Evolutionary conservation across 768 basidiomycete species (phyloP), one percentile per base, ranked within the genome.

Genomic region (Leccinum ochraceum): DNA sequence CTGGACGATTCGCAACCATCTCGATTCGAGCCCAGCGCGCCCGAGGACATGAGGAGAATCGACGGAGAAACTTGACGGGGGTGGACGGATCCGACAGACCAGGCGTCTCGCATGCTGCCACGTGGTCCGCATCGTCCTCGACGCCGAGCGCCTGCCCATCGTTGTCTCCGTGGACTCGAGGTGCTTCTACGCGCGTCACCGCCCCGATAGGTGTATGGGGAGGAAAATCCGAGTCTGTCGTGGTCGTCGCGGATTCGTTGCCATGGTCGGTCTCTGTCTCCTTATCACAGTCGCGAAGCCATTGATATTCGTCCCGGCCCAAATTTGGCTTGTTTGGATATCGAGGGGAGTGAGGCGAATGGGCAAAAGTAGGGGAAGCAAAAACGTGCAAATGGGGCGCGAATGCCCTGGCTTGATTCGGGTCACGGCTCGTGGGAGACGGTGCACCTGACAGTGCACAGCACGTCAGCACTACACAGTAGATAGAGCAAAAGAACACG

Each of bases 161-260:
- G 14, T 62, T 63, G 50, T 67, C 70, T 36, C 60, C 65, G 32
- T 58, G 58, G 36, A 64, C 51, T 46, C 37, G 61, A 2, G 56
- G 32, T 4, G 34, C 51, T 37, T 58, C 60, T 6, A 58, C 48
- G 13, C 61, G 59, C 17, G 59, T 61, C 8, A 36, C 9, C 46
- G 52, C 44, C 24, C 70, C 70, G 50, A 69, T 36, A 20, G 69
- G 70, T n/a, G 69, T 70, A 13, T 69, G 66, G 4, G 69, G 70
- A 16, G 59, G 62, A 60, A 68, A 66, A 58, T 69, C 69, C 6
- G 69, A 70, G 58, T 70, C 69, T 8, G 69, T 70, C 3, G 70
- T 72, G 1, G 69, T 72, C 20, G 69, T 70, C 9, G 68, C 59
- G 4, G 69, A 70, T 37, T 70, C 69, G 13, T 71, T 67, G n/a